These are phyloP conservation scores for Infundibulicybe gibba DNA, from an alignment of 768 basidiomycete species.

Conservation along the genomic window DNA sequence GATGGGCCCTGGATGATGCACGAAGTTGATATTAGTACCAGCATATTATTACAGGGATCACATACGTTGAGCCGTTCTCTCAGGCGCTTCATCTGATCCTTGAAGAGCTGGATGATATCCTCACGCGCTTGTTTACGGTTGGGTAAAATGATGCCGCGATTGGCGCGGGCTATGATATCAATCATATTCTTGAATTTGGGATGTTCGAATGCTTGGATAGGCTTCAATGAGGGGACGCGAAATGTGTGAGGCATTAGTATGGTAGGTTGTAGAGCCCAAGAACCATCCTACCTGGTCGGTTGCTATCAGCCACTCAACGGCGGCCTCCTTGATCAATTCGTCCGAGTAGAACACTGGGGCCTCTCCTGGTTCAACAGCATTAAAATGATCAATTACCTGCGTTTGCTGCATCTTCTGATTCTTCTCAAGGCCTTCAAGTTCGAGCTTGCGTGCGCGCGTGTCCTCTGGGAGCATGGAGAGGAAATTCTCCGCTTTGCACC, in stretches of 20 bases:
- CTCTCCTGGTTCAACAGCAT: conserved; percentile 2
- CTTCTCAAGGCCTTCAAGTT: too few species aligned
- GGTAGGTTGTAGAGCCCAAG: too few species aligned
- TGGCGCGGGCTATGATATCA: conserved; percentile 23
- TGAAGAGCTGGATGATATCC: conserved; percentile 19
- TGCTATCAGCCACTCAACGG: conserved; percentile 28
- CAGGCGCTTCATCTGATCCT: too few species aligned
- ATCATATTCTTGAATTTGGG: conserved; percentile 23
- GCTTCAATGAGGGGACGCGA: conserved; percentile 5
- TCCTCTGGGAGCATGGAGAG: conserved; percentile 16
- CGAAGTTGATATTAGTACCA: too few species aligned
- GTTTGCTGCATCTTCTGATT: not conserved
- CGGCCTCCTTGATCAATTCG: conserved; percentile 17
- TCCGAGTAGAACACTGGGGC: conserved; percentile 15
- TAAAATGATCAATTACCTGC: conserved; percentile 3
- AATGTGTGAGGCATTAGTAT: too few species aligned
- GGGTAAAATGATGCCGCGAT: conserved; percentile 20
- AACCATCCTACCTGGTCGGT: conserved; percentile 26
- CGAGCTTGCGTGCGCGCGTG: conserved; percentile 6
- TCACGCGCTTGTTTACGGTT: conserved; percentile 10
- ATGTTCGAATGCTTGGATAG: conserved; percentile 21
- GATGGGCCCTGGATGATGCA: too few species aligned
- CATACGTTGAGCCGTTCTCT: too few species aligned
- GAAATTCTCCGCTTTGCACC: conserved; percentile 11
- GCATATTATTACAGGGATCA: too few species aligned